Evolutionary conservation across 805 yeast species (phyloP).

Genomic region (Kuraishia ogatae): DNA sequence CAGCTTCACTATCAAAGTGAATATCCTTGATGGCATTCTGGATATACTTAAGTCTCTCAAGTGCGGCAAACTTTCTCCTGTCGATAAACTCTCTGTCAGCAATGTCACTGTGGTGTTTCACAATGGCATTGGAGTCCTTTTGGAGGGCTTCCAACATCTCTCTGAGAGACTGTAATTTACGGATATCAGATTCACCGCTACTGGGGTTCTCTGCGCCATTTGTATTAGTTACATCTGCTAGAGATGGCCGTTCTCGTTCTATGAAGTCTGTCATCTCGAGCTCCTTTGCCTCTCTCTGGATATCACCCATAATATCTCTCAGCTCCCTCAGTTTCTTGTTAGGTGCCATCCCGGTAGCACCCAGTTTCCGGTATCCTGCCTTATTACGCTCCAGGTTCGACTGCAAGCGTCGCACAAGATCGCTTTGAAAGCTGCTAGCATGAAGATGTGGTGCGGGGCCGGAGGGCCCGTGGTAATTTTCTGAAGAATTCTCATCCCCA

Average conservation of each 20-base stretch:
- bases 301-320: conserved; percentile 75
- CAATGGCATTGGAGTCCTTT: conserved; percentile 66
- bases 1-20: conserved; percentile 33
- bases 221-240: not conserved
- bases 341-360: conserved; percentile 57
- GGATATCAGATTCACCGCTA: conserved; percentile 40
- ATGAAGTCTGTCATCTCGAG: conserved; percentile 81
- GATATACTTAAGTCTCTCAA: conserved; percentile 63
- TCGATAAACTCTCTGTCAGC: conserved; percentile 45
- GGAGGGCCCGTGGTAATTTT: not conserved
- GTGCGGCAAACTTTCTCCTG: conserved; percentile 54
- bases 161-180: conserved; percentile 45
- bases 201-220: conserved; percentile 15
- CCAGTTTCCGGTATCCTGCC: conserved; percentile 30
- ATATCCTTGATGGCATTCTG: conserved; percentile 60
- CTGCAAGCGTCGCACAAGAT: conserved; percentile 31
- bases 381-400: conserved; percentile 36
- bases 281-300: conserved; percentile 78
- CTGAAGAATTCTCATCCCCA: not conserved
- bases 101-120: conserved; percentile 48
- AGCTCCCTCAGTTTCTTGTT: conserved; percentile 65
- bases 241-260: conserved; percentile 21
- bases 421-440: conserved; percentile 12
- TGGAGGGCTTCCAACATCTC: conserved; percentile 54
- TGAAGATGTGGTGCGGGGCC: not conserved